phyloP scores from a whole-genome alignment of 179 eudicot species.

The Monotropa hypopitys region DNA sequence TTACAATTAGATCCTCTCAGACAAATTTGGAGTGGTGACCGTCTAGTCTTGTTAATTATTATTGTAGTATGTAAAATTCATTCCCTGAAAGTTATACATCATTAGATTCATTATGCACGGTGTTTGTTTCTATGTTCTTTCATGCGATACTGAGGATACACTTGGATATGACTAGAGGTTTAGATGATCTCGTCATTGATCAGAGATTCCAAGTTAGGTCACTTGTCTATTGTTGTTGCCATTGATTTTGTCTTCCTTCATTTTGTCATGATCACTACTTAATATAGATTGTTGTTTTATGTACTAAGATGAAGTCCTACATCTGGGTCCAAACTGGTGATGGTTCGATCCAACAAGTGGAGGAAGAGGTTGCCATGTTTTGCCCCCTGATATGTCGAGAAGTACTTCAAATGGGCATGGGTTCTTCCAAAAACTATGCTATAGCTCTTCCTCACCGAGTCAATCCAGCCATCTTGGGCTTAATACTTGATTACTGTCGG shows the following conservation, averaged over 20 bases:
- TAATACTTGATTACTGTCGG: constrained; percentile 61
- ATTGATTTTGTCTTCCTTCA: neutral
- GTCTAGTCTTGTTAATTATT: neutral
- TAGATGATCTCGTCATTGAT: too few species aligned
- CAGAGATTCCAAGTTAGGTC: too few species aligned
- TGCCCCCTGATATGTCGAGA: constrained; percentile 64
- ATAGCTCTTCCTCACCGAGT: constrained; percentile 58
- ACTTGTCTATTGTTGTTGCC: too few species aligned
- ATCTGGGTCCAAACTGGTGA: constrained; percentile 66
- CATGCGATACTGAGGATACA: too few species aligned
- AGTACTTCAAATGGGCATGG: constrained; percentile 54
- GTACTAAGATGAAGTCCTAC: constrained; percentile 48
- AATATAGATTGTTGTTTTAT: neutral
- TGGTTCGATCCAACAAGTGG: constrained; percentile 66
- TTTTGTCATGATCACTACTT: neutral
- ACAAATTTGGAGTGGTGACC: neutral
- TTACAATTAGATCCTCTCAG: neutral
- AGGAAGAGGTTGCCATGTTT: constrained; percentile 72
- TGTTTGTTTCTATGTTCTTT: neutral
- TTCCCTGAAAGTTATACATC: neutral
- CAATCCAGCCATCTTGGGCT: constrained; percentile 39
- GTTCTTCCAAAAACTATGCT: constrained; percentile 53
- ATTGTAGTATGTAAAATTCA: neutral
- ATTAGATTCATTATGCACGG: neutral
- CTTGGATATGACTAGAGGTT: too few species aligned